Conservation (phyloP, 148 eudicot species). For the Oxyria digyna region DNA sequence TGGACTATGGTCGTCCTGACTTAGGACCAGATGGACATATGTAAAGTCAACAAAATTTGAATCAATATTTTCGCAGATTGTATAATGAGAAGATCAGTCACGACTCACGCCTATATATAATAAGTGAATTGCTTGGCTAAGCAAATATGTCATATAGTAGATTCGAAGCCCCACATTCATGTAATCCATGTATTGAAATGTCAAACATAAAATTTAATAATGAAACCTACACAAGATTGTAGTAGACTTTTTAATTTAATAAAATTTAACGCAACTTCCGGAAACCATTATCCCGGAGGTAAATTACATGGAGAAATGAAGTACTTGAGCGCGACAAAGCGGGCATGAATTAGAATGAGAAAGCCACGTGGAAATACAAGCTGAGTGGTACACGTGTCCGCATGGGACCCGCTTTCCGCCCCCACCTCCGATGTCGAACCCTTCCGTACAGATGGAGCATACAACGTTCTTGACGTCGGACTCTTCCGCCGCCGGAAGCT, state of each 20-base stretch:
- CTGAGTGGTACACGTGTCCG: constrained; percentile 25
- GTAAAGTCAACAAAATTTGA: no score
- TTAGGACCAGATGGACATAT: no score
- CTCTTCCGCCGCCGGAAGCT: background rate
- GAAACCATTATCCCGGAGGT: no score
- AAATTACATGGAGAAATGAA: background rate
- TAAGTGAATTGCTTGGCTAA: background rate
- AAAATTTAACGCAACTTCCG: no score
- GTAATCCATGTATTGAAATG: background rate
- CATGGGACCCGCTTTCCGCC: constrained; percentile 23
- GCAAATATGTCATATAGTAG: background rate
- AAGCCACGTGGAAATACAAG: constrained; percentile 23
- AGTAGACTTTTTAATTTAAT: no score
- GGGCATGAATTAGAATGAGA: constrained; percentile 19
- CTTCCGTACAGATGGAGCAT: constrained; percentile 25
- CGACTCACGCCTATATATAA: no score
- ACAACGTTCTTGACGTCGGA: background rate
- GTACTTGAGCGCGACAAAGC: constrained; percentile 15
- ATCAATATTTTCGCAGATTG: no score
- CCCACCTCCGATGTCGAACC: constrained; percentile 4
- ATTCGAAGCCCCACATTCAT: background rate
- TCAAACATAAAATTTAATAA: background rate
- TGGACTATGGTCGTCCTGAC: no score
- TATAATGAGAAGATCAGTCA: no score
- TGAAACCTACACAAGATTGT: no score